A percentile compares a stretch with the other conserved stretches of the same genome.
These are phyloP conservation scores for Neurospora tetrasperma DNA, from an alignment of 495 filamentous ascomycete genomes.

Conservation along the genomic window DNA sequence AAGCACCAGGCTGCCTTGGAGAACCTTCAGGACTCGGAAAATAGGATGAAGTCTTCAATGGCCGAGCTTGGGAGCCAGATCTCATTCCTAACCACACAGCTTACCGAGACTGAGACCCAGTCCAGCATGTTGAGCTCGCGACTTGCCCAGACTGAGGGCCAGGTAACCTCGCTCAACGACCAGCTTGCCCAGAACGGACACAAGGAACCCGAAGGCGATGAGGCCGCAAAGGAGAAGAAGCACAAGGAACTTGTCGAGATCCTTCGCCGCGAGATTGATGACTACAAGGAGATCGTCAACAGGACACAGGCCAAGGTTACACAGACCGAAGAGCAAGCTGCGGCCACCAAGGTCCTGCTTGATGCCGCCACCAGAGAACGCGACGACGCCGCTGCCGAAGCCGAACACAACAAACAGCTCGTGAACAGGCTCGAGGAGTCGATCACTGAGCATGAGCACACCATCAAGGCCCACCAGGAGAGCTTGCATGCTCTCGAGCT, in stretches of 20 bases:
- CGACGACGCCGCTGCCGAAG: constrained; percentile 35
- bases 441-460: constrained; percentile 43
- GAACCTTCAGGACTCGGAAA: constrained; percentile 63
- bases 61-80: constrained; percentile 54
- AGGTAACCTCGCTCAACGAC: background rate
- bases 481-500: constrained; percentile 33
- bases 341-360: constrained; percentile 48
- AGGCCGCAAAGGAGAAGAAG: constrained; percentile 28
- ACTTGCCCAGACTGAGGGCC: background rate
- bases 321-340: constrained; percentile 55
- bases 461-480: constrained; percentile 38
- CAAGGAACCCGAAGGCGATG: constrained; percentile 22
- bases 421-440: constrained; percentile 47
- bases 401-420: constrained; percentile 41
- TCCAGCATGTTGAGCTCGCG: constrained; percentile 18
- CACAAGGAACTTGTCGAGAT: constrained; percentile 57
- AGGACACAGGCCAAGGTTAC: constrained; percentile 52
- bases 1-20: constrained; percentile 64
- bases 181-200: constrained; percentile 7
- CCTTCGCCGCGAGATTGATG: constrained; percentile 65
- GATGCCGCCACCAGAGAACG: constrained; percentile 36
- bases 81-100: constrained; percentile 28
- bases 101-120: constrained; percentile 18
- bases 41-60: constrained; percentile 60
- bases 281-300: constrained; percentile 63